Base-by-base conservation (phyloP, 2,329 filamentous ascomycete species). In the Mycogone perniciosa region DNA sequence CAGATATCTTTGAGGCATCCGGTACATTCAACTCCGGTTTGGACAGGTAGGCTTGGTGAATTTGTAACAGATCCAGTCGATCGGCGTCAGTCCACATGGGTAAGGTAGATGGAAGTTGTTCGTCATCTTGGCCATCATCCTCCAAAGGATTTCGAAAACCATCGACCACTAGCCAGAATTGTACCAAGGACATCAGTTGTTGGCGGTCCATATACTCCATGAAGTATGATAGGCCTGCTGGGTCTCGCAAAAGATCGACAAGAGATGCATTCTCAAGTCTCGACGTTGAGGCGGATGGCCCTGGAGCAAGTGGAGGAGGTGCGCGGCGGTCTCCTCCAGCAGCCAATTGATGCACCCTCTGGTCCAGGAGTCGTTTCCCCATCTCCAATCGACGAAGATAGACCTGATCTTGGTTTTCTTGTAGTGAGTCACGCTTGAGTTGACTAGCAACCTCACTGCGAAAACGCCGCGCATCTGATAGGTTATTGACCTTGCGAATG, bases 151-250 rank as follows among this genome's bases (percentile, higher is more conserved):
- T 96, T 39, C 95, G 86, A 60, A 97, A 89, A 0, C 93, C 92
- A 69, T 99, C 93, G 5, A 97, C 93, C 3, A 97, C 93, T 38
- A 99, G 84, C 90, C 92, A 99, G 67, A 97, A 99, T 62, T 99
- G 93, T 5, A 99, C 91, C 43, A 96, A 73, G 10, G 87, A 80
- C 85, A 97, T 92, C 29, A 92, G 76, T 11, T 80, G 79, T 64
- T 91, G 87, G 39, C 93, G 84, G 65, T 99, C 93, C 93, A 99
- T 99, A 63, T 90, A 97, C 65, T 99, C 93, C 93, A 99, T 99
- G 71, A 99, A 97, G 65, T 96, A 99, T 2, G 93, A 97, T 7
- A 99, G 76, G 0, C 89, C 92, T 1, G 92, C 87, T 2, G 93
- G 82, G 67, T 95, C 90, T 58, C 91, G 86, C 52, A 99, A 76